These are phyloP conservation scores for Fusarium xyrophilum DNA, from an alignment of 2,329 filamentous ascomycete genomes.

Conservation along the genomic window DNA sequence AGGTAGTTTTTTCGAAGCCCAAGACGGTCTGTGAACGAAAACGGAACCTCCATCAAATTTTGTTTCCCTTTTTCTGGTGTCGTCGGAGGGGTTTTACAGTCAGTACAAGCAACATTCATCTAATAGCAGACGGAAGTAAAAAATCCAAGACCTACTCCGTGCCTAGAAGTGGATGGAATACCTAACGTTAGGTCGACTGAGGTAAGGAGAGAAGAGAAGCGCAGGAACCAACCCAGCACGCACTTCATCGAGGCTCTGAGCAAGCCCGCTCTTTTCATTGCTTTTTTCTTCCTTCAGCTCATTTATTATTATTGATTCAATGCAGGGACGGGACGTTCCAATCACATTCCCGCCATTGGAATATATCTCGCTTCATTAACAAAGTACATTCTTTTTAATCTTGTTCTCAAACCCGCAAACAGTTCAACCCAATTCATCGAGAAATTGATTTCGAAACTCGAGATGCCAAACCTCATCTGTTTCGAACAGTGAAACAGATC, in stretches of 20 bases:
- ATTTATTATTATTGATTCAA: neutral
- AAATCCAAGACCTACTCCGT: neutral
- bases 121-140: neutral
- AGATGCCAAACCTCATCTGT: constrained; percentile 8
- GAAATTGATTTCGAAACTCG: constrained; percentile 4
- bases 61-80: neutral
- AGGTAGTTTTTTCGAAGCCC: neutral
- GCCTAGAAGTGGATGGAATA: neutral
- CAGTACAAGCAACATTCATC: neutral
- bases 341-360: constrained; percentile 1
- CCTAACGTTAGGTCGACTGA: neutral
- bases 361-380: neutral
- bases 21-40: constrained; percentile 8
- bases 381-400: neutral
- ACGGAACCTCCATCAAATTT: neutral
- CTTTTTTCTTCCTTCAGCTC: neutral
- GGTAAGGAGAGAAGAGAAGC: neutral
- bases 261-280: neutral
- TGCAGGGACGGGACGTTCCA: neutral
- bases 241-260: neutral
- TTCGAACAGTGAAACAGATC: constrained; percentile 23
- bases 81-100: neutral
- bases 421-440: neutral
- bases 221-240: neutral
- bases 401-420: neutral